phyloP scores from a whole-genome alignment of 108 stramenopile species.

The Asterionellopsis glacialis region DNA sequence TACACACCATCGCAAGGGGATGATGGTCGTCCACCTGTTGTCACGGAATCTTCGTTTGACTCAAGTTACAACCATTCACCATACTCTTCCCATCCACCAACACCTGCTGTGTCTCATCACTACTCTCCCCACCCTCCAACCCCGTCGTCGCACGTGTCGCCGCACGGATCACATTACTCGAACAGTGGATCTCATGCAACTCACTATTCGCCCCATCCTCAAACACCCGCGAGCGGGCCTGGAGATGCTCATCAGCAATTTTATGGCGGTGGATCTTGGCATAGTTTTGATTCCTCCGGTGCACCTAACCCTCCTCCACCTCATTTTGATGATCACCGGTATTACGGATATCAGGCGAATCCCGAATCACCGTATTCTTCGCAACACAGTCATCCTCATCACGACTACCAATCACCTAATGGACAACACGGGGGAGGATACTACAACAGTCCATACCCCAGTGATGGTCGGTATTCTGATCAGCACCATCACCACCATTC shows the following conservation, averaged over 20 bases:
- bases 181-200: no score
- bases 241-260: slow-evolving; percentile 6
- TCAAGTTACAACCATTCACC: slow-evolving; percentile 33
- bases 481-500: slow-evolving; percentile 11
- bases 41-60: slow-evolving; percentile 50
- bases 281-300: slow-evolving; percentile 40
- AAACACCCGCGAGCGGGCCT: no score
- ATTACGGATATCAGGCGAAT: slow-evolving; percentile 37
- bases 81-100: slow-evolving; percentile 26
- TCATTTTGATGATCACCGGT: slow-evolving; percentile 39
- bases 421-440: slow-evolving; percentile 28
- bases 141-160: slow-evolving; percentile 17
- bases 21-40: slow-evolving; percentile 31
- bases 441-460: slow-evolving; percentile 26
- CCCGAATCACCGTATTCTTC: slow-evolving; percentile 17
- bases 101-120: slow-evolving; percentile 15
- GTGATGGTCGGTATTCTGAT: slow-evolving; percentile 15
- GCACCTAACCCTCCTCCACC: slow-evolving; percentile 5
- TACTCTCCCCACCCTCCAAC: slow-evolving; percentile 21
- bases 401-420: slow-evolving; percentile 1
- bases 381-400: slow-evolving; percentile 3
- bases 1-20: slow-evolving; percentile 5
- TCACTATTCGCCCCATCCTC: no score
- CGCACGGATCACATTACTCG: slow-evolving; percentile 8
- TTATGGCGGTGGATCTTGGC: slow-evolving; percentile 29